These are phyloP conservation scores for Suillus discolor DNA, from an alignment of 768 basidiomycete genomes.

Conservation along the genomic window DNA sequence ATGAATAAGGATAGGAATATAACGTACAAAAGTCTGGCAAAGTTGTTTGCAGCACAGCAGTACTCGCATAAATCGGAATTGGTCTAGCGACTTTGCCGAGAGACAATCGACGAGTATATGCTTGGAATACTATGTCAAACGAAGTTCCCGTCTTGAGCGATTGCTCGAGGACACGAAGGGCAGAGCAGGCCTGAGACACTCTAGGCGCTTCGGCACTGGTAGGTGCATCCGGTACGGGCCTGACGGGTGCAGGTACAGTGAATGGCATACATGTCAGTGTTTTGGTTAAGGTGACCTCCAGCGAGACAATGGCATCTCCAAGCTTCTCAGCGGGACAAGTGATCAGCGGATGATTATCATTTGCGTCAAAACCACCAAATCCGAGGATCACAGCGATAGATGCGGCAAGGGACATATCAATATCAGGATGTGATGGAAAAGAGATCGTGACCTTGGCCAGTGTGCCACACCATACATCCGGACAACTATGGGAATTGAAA, in stretches of 20 bases:
- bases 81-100: not conserved
- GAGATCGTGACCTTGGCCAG: not conserved
- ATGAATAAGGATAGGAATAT: not conserved
- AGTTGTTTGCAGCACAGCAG: slow-evolving; percentile 2
- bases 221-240: not conserved
- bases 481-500: not conserved
- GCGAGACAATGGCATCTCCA: not conserved
- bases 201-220: not conserved
- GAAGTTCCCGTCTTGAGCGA: slow-evolving; percentile 11
- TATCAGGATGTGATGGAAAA: not conserved
- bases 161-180: slow-evolving; percentile 4
- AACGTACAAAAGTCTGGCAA: slow-evolving; percentile 1
- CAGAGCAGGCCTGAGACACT: not conserved
- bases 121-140: slow-evolving; percentile 10
- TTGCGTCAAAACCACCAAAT: not conserved
- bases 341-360: not conserved
- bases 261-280: not conserved
- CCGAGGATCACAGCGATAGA: not conserved
- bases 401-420: not conserved
- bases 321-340: not conserved
- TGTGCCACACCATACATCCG: not conserved
- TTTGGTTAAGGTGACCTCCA: not conserved
- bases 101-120: not conserved
- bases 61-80: slow-evolving; percentile 5
- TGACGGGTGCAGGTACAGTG: not conserved